A percentile compares a stretch with the other conserved stretches of the same genome.
phyloP scores from a whole-genome alignment of 2,329 filamentous ascomycete species.

The Nannizziopsis arthrosporioides region DNA sequence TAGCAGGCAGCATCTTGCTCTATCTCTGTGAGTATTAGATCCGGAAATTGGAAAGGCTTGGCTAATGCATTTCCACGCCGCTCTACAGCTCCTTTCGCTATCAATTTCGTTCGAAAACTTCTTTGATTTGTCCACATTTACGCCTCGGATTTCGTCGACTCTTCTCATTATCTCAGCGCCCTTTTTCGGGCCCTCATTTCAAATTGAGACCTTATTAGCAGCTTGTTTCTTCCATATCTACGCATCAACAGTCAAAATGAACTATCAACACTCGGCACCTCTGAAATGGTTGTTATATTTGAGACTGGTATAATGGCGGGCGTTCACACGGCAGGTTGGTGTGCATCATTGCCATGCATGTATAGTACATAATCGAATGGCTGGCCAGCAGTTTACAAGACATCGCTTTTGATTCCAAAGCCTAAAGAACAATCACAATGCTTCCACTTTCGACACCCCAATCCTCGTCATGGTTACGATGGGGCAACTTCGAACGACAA shows the following conservation, averaged over 20 bases:
- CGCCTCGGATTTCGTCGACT: not conserved
- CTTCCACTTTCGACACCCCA: not conserved
- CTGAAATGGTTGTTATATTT: not conserved
- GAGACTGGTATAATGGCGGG: not conserved
- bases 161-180: not conserved
- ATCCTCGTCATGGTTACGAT: conserved; percentile 1
- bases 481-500: not conserved
- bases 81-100: conserved; percentile 37
- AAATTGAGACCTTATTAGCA: not conserved
- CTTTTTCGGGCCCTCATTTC: not conserved
- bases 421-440: not conserved
- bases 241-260: too few relatives aligned
- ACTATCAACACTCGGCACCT: too few relatives aligned
- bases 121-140: conserved; percentile 25
- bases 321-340: conserved; percentile 1
- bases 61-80: not conserved
- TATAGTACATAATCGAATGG: conserved; percentile 6
- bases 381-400: conserved; percentile 3
- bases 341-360: conserved; percentile 8
- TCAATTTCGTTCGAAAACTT: conserved; percentile 39
- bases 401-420: conserved; percentile 7
- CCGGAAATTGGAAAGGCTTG: not conserved
- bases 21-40: conserved; percentile 48
- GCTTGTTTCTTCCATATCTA: not conserved
- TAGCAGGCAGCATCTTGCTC: conserved; percentile 44